phyloP scores from a whole-genome alignment of 371 early-diverging fungal species.

The Mucor ambiguus region DNA sequence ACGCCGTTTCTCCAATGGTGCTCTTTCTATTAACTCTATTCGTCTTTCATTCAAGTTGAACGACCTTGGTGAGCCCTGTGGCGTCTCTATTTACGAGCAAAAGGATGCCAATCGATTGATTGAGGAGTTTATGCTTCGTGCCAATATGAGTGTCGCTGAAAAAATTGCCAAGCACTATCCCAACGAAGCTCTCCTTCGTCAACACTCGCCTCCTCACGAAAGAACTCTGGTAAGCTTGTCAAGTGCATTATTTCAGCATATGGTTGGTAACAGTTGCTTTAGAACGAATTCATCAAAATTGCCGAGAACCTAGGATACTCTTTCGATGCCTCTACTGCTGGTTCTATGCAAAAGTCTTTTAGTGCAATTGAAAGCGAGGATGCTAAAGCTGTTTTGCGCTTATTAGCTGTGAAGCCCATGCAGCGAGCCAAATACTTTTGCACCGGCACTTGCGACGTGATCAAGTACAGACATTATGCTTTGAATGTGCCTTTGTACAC shows the following conservation, averaged over 20 bases:
- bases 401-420: constrained; percentile 86
- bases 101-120: constrained; percentile 96
- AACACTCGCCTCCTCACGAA: constrained; percentile 79
- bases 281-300: constrained; percentile 57
- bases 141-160: constrained; percentile 97
- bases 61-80: constrained; percentile 66
- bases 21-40: constrained; percentile 78
- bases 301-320: constrained; percentile 51
- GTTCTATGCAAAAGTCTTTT: constrained; percentile 72
- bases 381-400: constrained; percentile 56
- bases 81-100: constrained; percentile 73
- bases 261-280: neutral
- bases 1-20: constrained; percentile 85
- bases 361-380: constrained; percentile 60
- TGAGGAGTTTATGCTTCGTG: constrained; percentile 99
- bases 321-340: constrained; percentile 47
- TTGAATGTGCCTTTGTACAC: constrained; percentile 90
- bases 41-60: constrained; percentile 83
- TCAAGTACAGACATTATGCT: constrained; percentile 83
- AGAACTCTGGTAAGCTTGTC: constrained; percentile 54
- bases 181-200: constrained; percentile 89
- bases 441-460: constrained; percentile 73
- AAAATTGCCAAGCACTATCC: constrained; percentile 87
- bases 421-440: constrained; percentile 95
- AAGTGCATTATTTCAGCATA: neutral